These are phyloP conservation scores for Backusella circina DNA, from an alignment of 192 early-diverging fungal genomes.

Conservation along the genomic window DNA sequence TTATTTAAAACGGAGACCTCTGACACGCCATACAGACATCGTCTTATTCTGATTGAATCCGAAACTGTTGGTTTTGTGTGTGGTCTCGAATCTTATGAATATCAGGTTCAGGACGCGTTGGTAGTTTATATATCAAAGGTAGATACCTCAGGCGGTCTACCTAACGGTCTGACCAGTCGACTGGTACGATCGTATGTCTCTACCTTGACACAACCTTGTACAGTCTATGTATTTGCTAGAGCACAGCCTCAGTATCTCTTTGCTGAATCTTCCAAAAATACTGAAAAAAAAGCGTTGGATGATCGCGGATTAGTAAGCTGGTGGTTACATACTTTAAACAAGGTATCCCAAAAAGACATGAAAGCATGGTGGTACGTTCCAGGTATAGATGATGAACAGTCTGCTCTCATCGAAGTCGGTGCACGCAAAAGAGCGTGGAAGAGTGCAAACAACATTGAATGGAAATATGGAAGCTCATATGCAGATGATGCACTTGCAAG, in stretches of 20 bases:
- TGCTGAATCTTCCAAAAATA: constrained; percentile 62
- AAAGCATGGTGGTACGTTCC: constrained; percentile 56
- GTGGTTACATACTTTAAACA: constrained; percentile 57
- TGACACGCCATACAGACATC: background rate
- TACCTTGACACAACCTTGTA: constrained; percentile 3
- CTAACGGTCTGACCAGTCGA: constrained; percentile 15
- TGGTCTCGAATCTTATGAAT: constrained; percentile 22
- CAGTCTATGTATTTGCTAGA: constrained; percentile 73
- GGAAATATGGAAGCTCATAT: constrained; percentile 40
- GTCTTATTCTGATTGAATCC: constrained; percentile 4
- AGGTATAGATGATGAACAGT: constrained; percentile 39
- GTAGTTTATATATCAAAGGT: constrained; percentile 43
- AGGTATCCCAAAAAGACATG: constrained; percentile 7
- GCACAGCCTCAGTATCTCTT: constrained; percentile 88
- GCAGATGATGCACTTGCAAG: constrained; percentile 28
- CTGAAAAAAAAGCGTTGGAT: constrained; percentile 45
- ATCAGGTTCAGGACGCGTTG: background rate
- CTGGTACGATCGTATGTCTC: constrained; percentile 38
- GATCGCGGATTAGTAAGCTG: constrained; percentile 68
- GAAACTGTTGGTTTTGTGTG: constrained; percentile 14
- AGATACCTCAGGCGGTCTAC: constrained; percentile 38
- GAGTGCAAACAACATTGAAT: background rate
- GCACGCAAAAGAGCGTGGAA: constrained; percentile 7
- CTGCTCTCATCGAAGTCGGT: constrained; percentile 1
- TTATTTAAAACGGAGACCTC: background rate